Base-by-base conservation (phyloP, 495 filamentous ascomycete species). In the Podospora tetraspora region DNA sequence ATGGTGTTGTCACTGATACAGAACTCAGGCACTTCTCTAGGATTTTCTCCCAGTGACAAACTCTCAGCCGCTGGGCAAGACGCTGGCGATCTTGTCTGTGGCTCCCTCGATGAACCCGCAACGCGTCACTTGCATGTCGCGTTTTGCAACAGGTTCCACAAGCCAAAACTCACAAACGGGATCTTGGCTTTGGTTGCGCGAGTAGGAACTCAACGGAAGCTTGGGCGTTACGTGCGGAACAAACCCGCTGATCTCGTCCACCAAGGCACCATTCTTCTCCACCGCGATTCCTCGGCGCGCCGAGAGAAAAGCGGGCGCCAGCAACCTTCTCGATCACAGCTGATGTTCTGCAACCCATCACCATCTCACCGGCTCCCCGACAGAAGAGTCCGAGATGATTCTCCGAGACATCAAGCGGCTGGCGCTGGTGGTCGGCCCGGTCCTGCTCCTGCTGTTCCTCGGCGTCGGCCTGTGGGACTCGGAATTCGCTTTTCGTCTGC, bases 351-450 rank as follows among this genome's bases (percentile, higher is more conserved):
- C 59, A 9, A 60, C 43, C 13, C 62, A 27, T 25, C 57, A 23
- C 29, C 22, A n/a, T 59, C 21, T n/a, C 25, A 21, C 30, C 22
- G 59, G 52, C 23, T 32, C 5, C 57, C 29, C 9, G 29, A 19
- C 13, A 22, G 29, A 21, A 23, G 3, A 27, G 52, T 23, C 16
- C 62, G 25, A n/a, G 34, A 79, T 81, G 79, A 56, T 79, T 12
- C 69, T 75, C 21, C 68, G 74, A 63, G 78, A 77, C 64, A 58
- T 77, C 7, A 77, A 71, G 67, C 77, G 79, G 12, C 37, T 73
- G 25, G 30, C 64, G 29, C 73, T 81, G 29, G 6, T 79, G 24
- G 32, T 76, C 2, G 68, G 64, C 30, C 74, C 76, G 21, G 23
- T 76, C 11, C 27, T 72, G 9, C 25, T 70, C 13, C 16, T 78